Evolutionary conservation across 1,139 yeast genomes (phyloP).

Genomic region (Taphrina deformans): DNA sequence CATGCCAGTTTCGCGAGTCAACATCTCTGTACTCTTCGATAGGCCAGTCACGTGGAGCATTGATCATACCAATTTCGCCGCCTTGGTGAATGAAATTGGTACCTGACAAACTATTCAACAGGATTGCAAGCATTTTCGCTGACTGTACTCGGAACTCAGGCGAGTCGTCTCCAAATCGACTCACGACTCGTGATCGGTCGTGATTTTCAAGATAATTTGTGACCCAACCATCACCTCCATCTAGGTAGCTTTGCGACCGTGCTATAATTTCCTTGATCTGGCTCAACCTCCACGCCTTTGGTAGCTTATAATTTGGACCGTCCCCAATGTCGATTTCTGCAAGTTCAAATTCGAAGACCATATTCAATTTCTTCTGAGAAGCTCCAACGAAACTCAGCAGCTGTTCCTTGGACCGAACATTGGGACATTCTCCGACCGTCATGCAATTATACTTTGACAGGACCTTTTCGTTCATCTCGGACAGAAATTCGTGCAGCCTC

Average conservation of each 20-base stretch:
- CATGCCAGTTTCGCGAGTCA: constrained; percentile 52
- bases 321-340: constrained; percentile 45
- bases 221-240: constrained; percentile 62
- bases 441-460: constrained; percentile 55
- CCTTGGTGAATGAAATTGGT: constrained; percentile 60
- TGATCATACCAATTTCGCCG: constrained; percentile 60
- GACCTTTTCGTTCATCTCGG: constrained; percentile 54
- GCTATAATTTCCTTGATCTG: constrained; percentile 53
- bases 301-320: constrained; percentile 40
- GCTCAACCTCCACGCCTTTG: constrained; percentile 46
- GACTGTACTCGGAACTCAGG: constrained; percentile 47
- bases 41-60: constrained; percentile 53
- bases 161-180: constrained; percentile 54
- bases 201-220: constrained; percentile 60
- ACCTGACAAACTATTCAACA: constrained; percentile 56
- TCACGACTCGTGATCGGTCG: constrained; percentile 57
- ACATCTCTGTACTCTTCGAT: constrained; percentile 55
- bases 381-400: constrained; percentile 53
- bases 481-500: constrained; percentile 58
- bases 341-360: constrained; percentile 55
- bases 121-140: constrained; percentile 54
- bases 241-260: constrained; percentile 47
- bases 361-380: constrained; percentile 53
- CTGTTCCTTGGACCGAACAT: constrained; percentile 48
- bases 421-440: constrained; percentile 61